Percentiles rank a stretch among this genome's conserved stretches.
phyloP scores from a whole-genome alignment of 495 filamentous ascomycete genomes.

The Friedmanniomyces endolithicus region DNA sequence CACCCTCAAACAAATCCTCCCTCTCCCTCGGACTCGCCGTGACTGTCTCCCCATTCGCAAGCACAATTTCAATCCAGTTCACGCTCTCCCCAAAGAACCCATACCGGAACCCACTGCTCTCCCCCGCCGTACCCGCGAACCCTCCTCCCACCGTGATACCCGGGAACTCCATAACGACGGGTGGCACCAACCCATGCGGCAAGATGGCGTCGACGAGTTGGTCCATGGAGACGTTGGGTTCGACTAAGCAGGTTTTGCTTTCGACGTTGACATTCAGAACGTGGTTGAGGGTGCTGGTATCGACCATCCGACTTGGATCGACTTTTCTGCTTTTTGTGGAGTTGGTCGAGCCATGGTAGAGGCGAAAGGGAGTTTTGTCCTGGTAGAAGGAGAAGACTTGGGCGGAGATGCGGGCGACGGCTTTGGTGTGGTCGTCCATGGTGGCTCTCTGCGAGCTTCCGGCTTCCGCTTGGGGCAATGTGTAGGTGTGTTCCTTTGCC shows the following conservation, averaged over 20 bases:
- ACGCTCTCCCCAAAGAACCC: slow-evolving; percentile 49
- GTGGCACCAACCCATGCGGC: slow-evolving; percentile 41
- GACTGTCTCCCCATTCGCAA: slow-evolving; percentile 43
- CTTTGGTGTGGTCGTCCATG: not conserved
- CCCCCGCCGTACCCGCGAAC: slow-evolving; percentile 48
- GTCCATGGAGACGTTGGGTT: slow-evolving; percentile 58
- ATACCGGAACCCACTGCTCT: slow-evolving; percentile 45
- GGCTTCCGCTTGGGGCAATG: too few species aligned
- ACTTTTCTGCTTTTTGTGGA: slow-evolving; percentile 20
- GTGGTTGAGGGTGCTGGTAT: slow-evolving; percentile 36
- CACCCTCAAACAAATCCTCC: slow-evolving; percentile 43
- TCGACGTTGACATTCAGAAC: slow-evolving; percentile 32
- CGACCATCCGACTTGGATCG: slow-evolving; percentile 37
- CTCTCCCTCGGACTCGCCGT: slow-evolving; percentile 27
- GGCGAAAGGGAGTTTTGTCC: slow-evolving; percentile 11
- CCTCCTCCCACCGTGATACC: slow-evolving; percentile 54
- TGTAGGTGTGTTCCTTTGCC: too few species aligned
- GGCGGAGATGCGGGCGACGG: not conserved
- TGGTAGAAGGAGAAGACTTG: not conserved
- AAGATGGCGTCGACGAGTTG: slow-evolving; percentile 42
- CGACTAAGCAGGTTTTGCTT: slow-evolving; percentile 36
- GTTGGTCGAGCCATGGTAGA: slow-evolving; percentile 25
- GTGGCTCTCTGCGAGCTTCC: not conserved
- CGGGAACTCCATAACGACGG: slow-evolving; percentile 48
- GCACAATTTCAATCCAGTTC: slow-evolving; percentile 46